A percentile compares a stretch with the other conserved stretches of the same genome.
These are phyloP conservation scores for Fusarium euwallaceae DNA, from an alignment of 2,329 filamentous ascomycete species.

Conservation along the genomic window DNA sequence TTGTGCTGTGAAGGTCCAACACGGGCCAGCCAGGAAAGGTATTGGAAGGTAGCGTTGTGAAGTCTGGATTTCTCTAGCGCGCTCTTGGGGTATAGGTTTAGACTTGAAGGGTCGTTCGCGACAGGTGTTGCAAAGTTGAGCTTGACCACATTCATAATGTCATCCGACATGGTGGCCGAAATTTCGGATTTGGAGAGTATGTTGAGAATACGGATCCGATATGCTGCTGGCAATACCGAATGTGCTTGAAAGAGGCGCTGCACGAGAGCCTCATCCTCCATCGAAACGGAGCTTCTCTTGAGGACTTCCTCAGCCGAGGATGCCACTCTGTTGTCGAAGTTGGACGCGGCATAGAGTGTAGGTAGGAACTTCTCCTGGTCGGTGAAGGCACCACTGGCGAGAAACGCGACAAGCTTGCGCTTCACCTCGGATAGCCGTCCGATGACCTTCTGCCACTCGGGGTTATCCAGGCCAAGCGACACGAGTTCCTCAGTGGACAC, in stretches of 20 bases:
- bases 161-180: constrained; percentile 76
- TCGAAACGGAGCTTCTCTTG: constrained; percentile 80
- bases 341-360: constrained; percentile 85
- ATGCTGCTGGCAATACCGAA: constrained; percentile 76
- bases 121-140: constrained; percentile 66
- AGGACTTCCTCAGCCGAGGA: constrained; percentile 90
- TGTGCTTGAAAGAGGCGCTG: constrained; percentile 79
- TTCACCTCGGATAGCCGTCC: constrained; percentile 60
- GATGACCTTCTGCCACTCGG: constrained; percentile 73
- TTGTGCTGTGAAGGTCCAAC: constrained; percentile 71
- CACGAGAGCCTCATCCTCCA: constrained; percentile 77
- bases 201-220: constrained; percentile 82
- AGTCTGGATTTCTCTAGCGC: constrained; percentile 84
- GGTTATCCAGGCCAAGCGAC: constrained; percentile 52
- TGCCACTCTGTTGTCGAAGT: constrained; percentile 83
- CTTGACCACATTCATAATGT: constrained; percentile 78
- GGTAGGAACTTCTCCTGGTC: constrained; percentile 88
- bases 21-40: constrained; percentile 87
- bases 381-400: constrained; percentile 87
- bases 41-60: constrained; percentile 85
- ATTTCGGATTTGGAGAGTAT: constrained; percentile 82
- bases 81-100: constrained; percentile 56
- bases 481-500: constrained; percentile 48
- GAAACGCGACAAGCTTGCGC: constrained; percentile 74
- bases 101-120: constrained; percentile 1